These are phyloP conservation scores for Cicer judaicum DNA, from an alignment of 306 rosid genomes.

Conservation along the genomic window DNA sequence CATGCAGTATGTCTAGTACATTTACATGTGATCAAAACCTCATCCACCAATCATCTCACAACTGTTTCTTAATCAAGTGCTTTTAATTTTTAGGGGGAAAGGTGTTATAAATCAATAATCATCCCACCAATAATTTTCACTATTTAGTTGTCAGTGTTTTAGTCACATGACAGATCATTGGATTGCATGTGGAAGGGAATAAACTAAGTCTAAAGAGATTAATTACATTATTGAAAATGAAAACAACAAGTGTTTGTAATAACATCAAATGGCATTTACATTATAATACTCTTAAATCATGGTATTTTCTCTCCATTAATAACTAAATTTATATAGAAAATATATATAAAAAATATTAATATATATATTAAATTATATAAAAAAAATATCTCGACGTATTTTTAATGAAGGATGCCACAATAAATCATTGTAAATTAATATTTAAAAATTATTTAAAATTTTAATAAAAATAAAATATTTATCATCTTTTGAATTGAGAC, in stretches of 20 bases:
- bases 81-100: constrained; percentile 15
- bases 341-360: too few relatives aligned
- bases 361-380: too few relatives aligned
- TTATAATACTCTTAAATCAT: too few relatives aligned
- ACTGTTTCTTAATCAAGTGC: constrained; percentile 34
- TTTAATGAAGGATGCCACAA: too few relatives aligned
- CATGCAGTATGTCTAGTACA: constrained; percentile 44
- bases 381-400: too few relatives aligned
- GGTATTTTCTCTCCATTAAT: too few relatives aligned
- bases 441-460: too few relatives aligned
- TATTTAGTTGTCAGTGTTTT: constrained; percentile 39
- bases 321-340: too few relatives aligned
- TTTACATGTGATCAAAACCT: constrained; percentile 47
- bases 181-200: constrained; percentile 60
- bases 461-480: too few relatives aligned
- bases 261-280: not conserved
- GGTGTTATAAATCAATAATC: constrained; percentile 25
- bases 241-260: not conserved
- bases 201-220: constrained; percentile 28
- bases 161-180: constrained; percentile 26
- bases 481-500: too few relatives aligned
- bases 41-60: constrained; percentile 41
- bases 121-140: constrained; percentile 43
- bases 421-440: too few relatives aligned
- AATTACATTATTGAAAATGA: not conserved